Evolutionary conservation across 441 rosid species (phyloP), one percentile per base, ranked within the genome.

Genomic region (Gossypium trilobum): DNA sequence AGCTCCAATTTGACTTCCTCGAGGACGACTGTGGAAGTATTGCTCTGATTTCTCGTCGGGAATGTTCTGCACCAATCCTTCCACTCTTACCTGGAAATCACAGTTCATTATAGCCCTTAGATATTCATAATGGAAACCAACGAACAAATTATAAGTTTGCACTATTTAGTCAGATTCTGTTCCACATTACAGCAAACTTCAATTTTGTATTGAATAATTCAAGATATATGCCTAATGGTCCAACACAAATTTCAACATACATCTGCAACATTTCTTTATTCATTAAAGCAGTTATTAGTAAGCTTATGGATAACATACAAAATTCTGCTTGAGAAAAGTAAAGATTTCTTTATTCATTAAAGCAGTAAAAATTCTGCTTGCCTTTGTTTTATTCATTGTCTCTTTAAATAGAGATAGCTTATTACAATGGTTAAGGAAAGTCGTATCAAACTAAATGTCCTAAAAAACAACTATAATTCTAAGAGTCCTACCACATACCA

Each of bases 1-100:
- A 62, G 96, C 97, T 80, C 97, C 96, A 55, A 89, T 87, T 83
- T 91, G 98, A 83, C 96, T 91, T 81, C 98, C 99, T 74, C 80
- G 81, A 72, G 97, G 97, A 77, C 93, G 93, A 75, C 96, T 89
- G 70, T 87, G 96, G 77, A 84, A 89, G 87, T 89, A 89, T 72
- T 78, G 84, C 73, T 87, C 90, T 46, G 96, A 95, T 84, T 92
- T 95, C 68, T 86, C 85, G 19, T 87, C 85, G 42, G 96, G 73
- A 60, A 91, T 90, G 81, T 83, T 92, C 85, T 88, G 86, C 33
- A 88, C 97, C 57, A 84, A 75, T 78, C 99, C 98, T 82, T 92
- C 95, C 80, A 95, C 90, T 81, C 96, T 87, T 71, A 92, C 98
- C 99, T 91, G 77, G 56, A 71, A 77, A 71, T 31, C 50, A 57